A percentile compares a stretch with the other conserved stretches of the same genome.
Conservation (phyloP, 495 filamentous ascomycete genomes). For the Neurospora sp. region DNA sequence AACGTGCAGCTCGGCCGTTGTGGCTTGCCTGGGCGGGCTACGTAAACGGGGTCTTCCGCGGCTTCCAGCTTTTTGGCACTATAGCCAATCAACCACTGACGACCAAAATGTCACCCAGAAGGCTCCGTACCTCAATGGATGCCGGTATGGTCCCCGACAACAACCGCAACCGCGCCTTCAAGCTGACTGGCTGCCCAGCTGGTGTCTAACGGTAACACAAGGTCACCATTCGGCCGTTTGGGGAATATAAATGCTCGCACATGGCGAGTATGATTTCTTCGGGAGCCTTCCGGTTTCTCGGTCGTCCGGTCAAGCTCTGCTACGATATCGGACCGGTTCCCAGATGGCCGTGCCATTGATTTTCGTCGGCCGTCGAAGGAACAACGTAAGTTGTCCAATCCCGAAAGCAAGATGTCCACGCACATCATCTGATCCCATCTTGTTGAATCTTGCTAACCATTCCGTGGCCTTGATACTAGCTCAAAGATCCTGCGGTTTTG, state of each 20-base stretch:
- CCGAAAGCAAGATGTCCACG: not conserved
- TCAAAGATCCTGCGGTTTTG: not conserved
- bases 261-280: not conserved
- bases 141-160: not conserved
- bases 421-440: not conserved
- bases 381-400: not conserved
- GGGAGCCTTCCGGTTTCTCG: not conserved
- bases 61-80: not conserved
- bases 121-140: not conserved
- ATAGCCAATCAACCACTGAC: not conserved
- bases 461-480: not conserved
- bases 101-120: not conserved
- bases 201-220: not conserved
- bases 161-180: not conserved
- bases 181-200: not conserved
- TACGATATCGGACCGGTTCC: not conserved
- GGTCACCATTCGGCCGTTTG: not conserved
- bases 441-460: not conserved
- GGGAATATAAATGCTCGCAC: not conserved
- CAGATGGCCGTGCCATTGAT: not conserved
- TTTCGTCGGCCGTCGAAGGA: not conserved
- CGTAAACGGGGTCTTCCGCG: not conserved
- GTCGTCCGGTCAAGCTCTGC: not conserved
- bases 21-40: not conserved
- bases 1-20: not conserved